These are phyloP conservation scores for Vitis hybrid DNA, from an alignment of 177 flowering plant genomes.

Conservation along the genomic window DNA sequence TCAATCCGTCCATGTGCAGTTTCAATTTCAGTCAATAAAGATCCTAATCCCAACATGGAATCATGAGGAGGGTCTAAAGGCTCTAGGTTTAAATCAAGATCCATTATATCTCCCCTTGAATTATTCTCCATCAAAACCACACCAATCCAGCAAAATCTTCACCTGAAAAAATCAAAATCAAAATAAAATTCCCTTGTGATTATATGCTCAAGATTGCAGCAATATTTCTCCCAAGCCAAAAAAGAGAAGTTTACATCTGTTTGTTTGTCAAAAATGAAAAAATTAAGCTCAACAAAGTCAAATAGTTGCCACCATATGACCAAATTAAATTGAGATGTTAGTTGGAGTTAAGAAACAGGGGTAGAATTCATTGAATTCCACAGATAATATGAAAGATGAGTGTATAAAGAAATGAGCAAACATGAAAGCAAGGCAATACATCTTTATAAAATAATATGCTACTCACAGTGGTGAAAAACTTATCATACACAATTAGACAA, in stretches of 20 bases:
- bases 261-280: neutral
- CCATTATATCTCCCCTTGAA: conserved; percentile 25
- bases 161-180: neutral
- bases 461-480: too few species aligned
- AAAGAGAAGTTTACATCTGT: neutral
- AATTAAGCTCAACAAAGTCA: neutral
- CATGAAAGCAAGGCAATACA: too few species aligned
- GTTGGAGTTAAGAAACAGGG: too few species aligned
- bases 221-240: neutral
- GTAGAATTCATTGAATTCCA: too few species aligned
- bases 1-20: conserved; percentile 33
- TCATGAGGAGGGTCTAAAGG: conserved; percentile 18
- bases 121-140: conserved; percentile 8
- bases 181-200: neutral
- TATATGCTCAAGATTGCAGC: neutral
- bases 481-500: too few species aligned
- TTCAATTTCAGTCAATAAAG: conserved; percentile 25
- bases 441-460: too few species aligned
- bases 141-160: neutral
- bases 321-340: too few species aligned
- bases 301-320: too few species aligned
- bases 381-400: too few species aligned
- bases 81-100: conserved; percentile 44
- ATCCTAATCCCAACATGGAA: conserved; percentile 18
- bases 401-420: too few species aligned